These are phyloP conservation scores for Fusarium tricinctum DNA, from an alignment of 2,329 filamentous ascomycete species.

Conservation along the genomic window DNA sequence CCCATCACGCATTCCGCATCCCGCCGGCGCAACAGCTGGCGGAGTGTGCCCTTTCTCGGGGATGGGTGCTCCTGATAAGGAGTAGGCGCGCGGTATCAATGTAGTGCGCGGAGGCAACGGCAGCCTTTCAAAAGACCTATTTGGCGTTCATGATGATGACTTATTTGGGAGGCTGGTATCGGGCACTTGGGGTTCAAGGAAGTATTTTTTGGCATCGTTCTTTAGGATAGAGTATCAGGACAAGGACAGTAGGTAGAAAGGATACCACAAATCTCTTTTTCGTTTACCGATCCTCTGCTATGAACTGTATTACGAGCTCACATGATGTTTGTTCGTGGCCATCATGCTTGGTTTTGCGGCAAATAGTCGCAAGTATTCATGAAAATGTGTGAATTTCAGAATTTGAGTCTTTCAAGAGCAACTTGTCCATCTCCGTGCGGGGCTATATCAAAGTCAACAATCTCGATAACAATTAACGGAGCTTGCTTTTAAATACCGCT, in stretches of 20 bases:
- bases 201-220: conserved; percentile 13
- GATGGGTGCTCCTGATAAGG: conserved; percentile 41
- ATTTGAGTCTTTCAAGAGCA: not conserved
- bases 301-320: not conserved
- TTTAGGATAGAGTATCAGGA: conserved; percentile 8
- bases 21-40: conserved; percentile 27
- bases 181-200: conserved; percentile 25
- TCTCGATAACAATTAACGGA: too few species aligned
- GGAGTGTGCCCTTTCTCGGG: conserved; percentile 49
- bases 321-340: not conserved
- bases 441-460: not conserved
- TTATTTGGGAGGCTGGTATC: conserved; percentile 19
- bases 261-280: conserved; percentile 16
- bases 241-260: conserved; percentile 8
- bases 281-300: not conserved
- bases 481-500: too few species aligned
- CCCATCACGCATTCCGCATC: conserved; percentile 36
- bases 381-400: not conserved
- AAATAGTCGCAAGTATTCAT: not conserved
- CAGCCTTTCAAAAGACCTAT: conserved; percentile 27
- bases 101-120: not conserved
- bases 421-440: not conserved
- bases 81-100: not conserved
- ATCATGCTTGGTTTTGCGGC: not conserved
- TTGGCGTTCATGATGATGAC: conserved; percentile 35